These are phyloP conservation scores for Nannizziopsis barbatae DNA, from an alignment of 2,329 filamentous ascomycete genomes.

Conservation along the genomic window DNA sequence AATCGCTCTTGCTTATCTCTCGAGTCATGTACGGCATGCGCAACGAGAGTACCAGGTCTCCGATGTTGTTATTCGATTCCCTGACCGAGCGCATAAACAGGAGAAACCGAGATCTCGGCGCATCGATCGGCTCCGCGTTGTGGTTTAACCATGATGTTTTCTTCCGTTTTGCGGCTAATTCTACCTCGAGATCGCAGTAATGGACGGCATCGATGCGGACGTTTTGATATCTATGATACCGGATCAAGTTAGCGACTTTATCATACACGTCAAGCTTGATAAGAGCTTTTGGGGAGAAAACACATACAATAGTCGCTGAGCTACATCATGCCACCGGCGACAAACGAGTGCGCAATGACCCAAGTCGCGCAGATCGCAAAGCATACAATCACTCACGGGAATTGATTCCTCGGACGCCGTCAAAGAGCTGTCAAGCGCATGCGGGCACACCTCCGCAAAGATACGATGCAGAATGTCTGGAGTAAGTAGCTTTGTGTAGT, in stretches of 20 bases:
- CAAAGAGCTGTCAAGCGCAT: conserved; percentile 64
- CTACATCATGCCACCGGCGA: conserved; percentile 56
- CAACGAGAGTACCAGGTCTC: conserved; percentile 60
- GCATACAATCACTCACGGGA: conserved; percentile 72
- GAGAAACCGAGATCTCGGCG: conserved; percentile 61
- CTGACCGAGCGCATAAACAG: conserved; percentile 73
- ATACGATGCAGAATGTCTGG: conserved; percentile 61
- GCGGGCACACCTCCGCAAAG: conserved; percentile 73
- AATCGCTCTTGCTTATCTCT: conserved; percentile 70
- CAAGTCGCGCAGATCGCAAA: conserved; percentile 84
- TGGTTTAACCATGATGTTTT: conserved; percentile 60
- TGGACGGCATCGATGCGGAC: conserved; percentile 89
- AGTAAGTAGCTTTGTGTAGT: conserved; percentile 48
- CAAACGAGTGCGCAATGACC: conserved; percentile 66
- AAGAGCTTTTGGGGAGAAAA: background rate
- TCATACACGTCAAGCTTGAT: background rate
- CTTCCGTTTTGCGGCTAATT: conserved; percentile 68
- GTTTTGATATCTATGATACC: conserved; percentile 59
- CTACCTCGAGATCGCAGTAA: conserved; percentile 79
- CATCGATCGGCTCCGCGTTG: conserved; percentile 70
- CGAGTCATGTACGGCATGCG: conserved; percentile 93
- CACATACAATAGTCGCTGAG: conserved; percentile 52
- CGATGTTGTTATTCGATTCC: conserved; percentile 56
- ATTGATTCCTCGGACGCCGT: conserved; percentile 72
- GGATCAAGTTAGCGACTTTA: background rate